Base-by-base conservation (phyloP, 2,329 filamentous ascomycete genomes). In the Teratosphaeria pseudoeucalypti region DNA sequence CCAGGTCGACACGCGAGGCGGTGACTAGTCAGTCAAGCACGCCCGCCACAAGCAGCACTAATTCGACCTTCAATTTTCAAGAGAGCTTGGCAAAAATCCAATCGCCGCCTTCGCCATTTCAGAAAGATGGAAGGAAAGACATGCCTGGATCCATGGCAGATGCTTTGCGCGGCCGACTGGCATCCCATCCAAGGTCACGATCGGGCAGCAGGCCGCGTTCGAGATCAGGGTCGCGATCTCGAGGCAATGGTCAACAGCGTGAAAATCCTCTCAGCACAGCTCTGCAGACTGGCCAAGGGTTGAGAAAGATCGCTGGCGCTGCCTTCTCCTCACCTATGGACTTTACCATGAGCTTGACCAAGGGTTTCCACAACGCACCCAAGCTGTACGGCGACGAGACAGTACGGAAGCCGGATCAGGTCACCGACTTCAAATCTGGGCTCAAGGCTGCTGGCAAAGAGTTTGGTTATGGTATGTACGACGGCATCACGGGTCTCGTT, bases 291-390 rank as follows among this genome's bases (percentile, higher is more conserved):
- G 65, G 68, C 10, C 72, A 74, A 60, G 73, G 73, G 7, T 66
- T 74, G 10, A 63, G 67, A n/a, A 68, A 68, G 27, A 74, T 75
- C 34, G 63, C 74, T 5, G 69, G 69, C 12, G 71, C 73, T 23
- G 71, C 71, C 14, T 67, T 92, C 62, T 89, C 88, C 68, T 86
- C 86, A 0, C 92, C 92, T 0, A 87, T 95, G 81, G 90, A 95
- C 72, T 89, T 96, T 66, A 90, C 89, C 26, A 76, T 96, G 56
- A 88, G 87, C 1, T 74, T 96, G 34, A 87, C 91, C 0, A 88
- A 88, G 71, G 92, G 92, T 0, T 95, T 96, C 71, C 87, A 92
- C 70, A 96, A 96, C 67, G 87, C 89, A 6, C 91, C 92, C 0
- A 86, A 84, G 65, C 77, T 96, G 0, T 96, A 96, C 70, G 88